These are phyloP conservation scores for Cephaloascus albidus DNA, from an alignment of 805 yeast genomes.

Conservation along the genomic window DNA sequence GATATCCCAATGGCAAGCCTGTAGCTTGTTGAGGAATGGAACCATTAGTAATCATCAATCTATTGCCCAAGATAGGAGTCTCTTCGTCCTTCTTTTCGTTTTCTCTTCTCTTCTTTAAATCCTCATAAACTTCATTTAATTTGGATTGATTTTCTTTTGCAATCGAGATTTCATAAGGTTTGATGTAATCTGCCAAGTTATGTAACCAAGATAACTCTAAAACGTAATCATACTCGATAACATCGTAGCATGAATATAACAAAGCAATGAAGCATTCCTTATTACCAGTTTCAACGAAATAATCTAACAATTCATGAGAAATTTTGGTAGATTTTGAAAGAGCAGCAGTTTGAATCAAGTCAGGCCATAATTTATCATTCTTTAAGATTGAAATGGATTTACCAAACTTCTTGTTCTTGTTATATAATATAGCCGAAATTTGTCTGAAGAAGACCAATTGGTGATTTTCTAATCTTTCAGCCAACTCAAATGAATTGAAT, in stretches of 20 bases:
- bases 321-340: constrained; percentile 69
- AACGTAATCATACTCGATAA: constrained; percentile 74
- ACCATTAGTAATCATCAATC: constrained; percentile 79
- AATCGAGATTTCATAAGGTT: constrained; percentile 84
- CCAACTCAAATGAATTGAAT: constrained; percentile 87
- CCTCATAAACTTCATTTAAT: constrained; percentile 55
- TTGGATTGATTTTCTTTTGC: constrained; percentile 70
- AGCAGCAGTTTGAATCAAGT: constrained; percentile 88
- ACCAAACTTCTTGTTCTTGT: constrained; percentile 88
- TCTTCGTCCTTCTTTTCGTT: constrained; percentile 42
- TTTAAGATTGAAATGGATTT: constrained; percentile 85
- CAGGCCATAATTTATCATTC: constrained; percentile 90
- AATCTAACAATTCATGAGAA: constrained; percentile 79
- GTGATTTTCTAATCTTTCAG: constrained; percentile 88
- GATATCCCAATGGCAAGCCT: constrained; percentile 54
- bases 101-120: constrained; percentile 61
- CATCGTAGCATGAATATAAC: constrained; percentile 75
- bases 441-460: constrained; percentile 88
- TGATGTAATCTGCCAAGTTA: constrained; percentile 71
- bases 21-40: constrained; percentile 28
- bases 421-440: constrained; percentile 88
- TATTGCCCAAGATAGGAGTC: constrained; percentile 45
- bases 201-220: constrained; percentile 89
- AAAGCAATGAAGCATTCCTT: constrained; percentile 91
- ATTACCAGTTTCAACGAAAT: constrained; percentile 95